These are phyloP conservation scores for Jackrogersella minutella DNA, from an alignment of 495 filamentous ascomycete species.

Conservation along the genomic window DNA sequence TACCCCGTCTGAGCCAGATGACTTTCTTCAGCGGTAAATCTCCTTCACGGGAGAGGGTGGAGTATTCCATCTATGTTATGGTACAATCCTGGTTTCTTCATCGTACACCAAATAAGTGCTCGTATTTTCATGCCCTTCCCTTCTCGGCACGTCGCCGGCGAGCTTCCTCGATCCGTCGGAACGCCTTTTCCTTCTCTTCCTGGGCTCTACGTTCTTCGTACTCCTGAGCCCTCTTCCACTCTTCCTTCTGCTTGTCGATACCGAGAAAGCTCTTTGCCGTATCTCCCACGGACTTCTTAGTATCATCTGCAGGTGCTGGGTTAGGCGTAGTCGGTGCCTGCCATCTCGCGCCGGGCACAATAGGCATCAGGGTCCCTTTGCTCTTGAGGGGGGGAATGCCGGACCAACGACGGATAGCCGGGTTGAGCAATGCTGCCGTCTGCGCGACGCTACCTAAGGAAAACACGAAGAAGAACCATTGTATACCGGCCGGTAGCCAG, in stretches of 20 bases:
- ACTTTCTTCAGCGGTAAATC: slow-evolving; percentile 8
- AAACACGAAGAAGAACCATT: slow-evolving; percentile 73
- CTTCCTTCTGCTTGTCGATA: slow-evolving; percentile 49
- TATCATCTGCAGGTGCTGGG: neutral
- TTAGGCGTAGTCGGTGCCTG: slow-evolving; percentile 39
- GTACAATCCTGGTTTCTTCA: slow-evolving; percentile 17
- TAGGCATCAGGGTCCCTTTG: neutral
- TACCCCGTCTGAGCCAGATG: slow-evolving; percentile 6
- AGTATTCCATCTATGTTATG: slow-evolving; percentile 35
- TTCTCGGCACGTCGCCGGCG: slow-evolving; percentile 33
- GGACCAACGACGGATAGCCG: slow-evolving; percentile 57
- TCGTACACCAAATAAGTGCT: slow-evolving; percentile 9
- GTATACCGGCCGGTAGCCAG: slow-evolving; percentile 71
- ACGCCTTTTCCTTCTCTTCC: slow-evolving; percentile 52
- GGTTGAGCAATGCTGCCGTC: slow-evolving; percentile 59
- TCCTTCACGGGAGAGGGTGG: slow-evolving; percentile 52
- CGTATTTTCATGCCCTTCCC: neutral
- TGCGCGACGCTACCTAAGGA: slow-evolving; percentile 66
- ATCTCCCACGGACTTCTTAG: neutral
- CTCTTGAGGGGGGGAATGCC: slow-evolving; percentile 58
- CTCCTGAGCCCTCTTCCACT: slow-evolving; percentile 46
- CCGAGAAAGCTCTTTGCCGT: slow-evolving; percentile 35
- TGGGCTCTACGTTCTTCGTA: slow-evolving; percentile 58
- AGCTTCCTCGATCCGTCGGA: slow-evolving; percentile 44
- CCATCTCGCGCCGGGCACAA: slow-evolving; percentile 32